Evolutionary conservation across 208 protist genomes (phyloP).

Genomic region (Crithidia mellificae): DNA sequence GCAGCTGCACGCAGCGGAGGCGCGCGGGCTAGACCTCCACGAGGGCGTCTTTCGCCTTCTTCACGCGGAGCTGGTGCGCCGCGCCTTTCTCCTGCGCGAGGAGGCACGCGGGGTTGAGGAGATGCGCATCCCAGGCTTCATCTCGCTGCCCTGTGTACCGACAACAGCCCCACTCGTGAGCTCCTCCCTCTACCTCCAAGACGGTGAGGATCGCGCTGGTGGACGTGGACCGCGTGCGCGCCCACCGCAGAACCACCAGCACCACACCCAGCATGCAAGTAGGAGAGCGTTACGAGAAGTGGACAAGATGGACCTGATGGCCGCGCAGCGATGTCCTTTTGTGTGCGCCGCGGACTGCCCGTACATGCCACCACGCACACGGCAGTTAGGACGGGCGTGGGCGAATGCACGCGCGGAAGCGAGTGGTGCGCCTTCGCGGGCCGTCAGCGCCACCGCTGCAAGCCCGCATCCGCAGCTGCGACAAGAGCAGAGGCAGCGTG

Average conservation of each 20-base stretch:
- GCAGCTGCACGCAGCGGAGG: conserved; percentile 29
- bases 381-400: conserved; percentile 23
- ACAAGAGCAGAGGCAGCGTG: background rate
- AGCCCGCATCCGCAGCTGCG: background rate
- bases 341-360: conserved; percentile 47
- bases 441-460: background rate
- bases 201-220: too few species aligned
- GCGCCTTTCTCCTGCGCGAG: conserved; percentile 41
- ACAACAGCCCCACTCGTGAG: too few species aligned
- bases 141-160: conserved; percentile 11
- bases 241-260: too few species aligned
- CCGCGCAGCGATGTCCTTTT: conserved; percentile 38
- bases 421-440: too few species aligned
- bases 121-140: conserved; percentile 37
- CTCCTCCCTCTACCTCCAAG: too few species aligned
- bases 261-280: too few species aligned
- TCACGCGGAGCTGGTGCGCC: conserved; percentile 39
- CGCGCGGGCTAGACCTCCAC: conserved; percentile 15
- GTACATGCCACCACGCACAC: conserved; percentile 28
- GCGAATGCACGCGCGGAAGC: background rate
- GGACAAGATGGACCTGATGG: conserved; percentile 49
- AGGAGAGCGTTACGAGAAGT: background rate
- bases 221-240: too few species aligned
- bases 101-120: conserved; percentile 41
- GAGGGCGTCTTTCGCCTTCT: conserved; percentile 30